Evolutionary conservation across 768 basidiomycete genomes (phyloP).

Genomic region (Podaxis sp.): DNA sequence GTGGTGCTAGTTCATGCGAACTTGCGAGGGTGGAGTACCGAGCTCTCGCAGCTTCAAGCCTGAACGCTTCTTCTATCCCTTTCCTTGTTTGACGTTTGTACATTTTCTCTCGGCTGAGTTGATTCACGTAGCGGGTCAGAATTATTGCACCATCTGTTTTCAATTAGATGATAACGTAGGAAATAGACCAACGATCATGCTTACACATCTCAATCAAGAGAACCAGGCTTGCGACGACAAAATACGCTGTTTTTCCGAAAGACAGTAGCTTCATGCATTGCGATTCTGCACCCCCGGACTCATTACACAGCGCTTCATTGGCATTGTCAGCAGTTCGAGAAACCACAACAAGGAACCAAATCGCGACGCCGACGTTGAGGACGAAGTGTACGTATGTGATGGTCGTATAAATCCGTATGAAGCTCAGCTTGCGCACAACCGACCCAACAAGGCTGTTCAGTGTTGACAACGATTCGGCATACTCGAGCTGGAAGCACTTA

Average conservation of each 20-base stretch:
- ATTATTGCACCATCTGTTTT: conserved; percentile 52
- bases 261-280: conserved; percentile 46
- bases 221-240: conserved; percentile 42
- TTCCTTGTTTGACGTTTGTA: conserved; percentile 35
- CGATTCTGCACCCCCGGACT: conserved; percentile 34
- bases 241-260: conserved; percentile 45
- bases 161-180: conserved; percentile 7
- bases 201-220: conserved; percentile 58
- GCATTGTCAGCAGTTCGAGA: conserved; percentile 44
- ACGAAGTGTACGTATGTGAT: conserved; percentile 58
- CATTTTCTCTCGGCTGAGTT: conserved; percentile 50
- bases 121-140: conserved; percentile 53
- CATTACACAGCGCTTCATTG: conserved; percentile 44
- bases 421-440: conserved; percentile 59
- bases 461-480: conserved; percentile 23
- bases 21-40: conserved; percentile 9
- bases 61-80: conserved; percentile 36
- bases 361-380: conserved; percentile 51
- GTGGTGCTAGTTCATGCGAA: conserved; percentile 19
- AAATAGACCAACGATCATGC: conserved; percentile 25
- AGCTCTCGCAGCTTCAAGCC: conserved; percentile 27
- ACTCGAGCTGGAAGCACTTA: conserved; percentile 26
- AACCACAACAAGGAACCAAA: conserved; percentile 51
- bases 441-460: conserved; percentile 52
- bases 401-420: conserved; percentile 56